Evolutionary conservation across 192 early-diverging fungal genomes (phyloP).

Genomic region (Coemansia sp.): DNA sequence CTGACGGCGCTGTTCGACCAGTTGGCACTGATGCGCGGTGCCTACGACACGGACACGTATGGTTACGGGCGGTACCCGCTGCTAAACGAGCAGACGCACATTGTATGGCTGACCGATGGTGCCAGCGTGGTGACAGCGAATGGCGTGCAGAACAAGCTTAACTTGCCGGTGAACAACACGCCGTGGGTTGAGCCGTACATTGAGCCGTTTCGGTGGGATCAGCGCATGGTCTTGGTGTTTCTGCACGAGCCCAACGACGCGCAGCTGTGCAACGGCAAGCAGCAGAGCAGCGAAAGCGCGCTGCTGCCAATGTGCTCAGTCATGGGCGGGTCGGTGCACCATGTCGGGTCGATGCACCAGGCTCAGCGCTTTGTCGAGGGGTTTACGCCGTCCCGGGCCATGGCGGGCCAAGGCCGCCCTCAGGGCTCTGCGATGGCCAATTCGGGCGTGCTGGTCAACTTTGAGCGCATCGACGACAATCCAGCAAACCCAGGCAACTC

Average conservation of each 20-base stretch:
- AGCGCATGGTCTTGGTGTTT: slow-evolving; percentile 64
- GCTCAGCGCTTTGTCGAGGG: slow-evolving; percentile 67
- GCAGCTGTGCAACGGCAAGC: slow-evolving; percentile 30
- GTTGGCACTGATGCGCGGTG: slow-evolving; percentile 60
- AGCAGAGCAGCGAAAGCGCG: slow-evolving; percentile 51
- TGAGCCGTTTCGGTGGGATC: slow-evolving; percentile 86
- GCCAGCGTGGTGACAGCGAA: slow-evolving; percentile 51
- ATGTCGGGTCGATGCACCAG: slow-evolving; percentile 52
- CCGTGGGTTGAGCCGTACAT: slow-evolving; percentile 64
- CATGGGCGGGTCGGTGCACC: slow-evolving; percentile 61
- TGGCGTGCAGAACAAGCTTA: slow-evolving; percentile 57
- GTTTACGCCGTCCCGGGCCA: slow-evolving; percentile 20
- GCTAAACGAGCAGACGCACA: slow-evolving; percentile 60
- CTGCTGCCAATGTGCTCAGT: slow-evolving; percentile 64
- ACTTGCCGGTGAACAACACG: slow-evolving; percentile 57
- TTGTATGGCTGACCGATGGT: slow-evolving; percentile 81
- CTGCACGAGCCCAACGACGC: slow-evolving; percentile 47
- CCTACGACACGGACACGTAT: slow-evolving; percentile 62
- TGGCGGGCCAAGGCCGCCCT: slow-evolving; percentile 12
- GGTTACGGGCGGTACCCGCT: slow-evolving; percentile 68
- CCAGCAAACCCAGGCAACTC: slow-evolving; percentile 33
- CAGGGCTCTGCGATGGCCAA: slow-evolving; percentile 16
- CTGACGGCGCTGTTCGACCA: slow-evolving; percentile 67
- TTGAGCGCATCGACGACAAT: slow-evolving; percentile 58
- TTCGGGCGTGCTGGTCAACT: slow-evolving; percentile 61